Base-by-base conservation (phyloP, 208 protist species). In the Acanthamoeba culbertsoni region DNA sequence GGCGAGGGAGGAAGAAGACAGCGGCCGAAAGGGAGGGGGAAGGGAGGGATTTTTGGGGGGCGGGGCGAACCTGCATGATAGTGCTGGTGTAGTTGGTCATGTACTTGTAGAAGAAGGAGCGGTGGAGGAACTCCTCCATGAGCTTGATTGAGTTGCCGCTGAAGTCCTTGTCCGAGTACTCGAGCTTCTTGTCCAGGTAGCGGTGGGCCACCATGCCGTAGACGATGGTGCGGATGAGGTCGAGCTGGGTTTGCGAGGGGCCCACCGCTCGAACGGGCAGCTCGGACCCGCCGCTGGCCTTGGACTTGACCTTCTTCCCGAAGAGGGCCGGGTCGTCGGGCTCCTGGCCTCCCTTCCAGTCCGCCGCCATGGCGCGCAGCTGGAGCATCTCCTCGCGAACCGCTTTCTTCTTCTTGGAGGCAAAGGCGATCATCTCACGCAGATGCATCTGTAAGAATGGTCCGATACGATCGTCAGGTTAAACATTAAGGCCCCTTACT, bases 151-250 rank as follows among this genome's bases (percentile, higher is more conserved):
- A 89, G 7, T 33, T 42, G 37, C 14, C 33, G 6, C 18, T 55
- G 57, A 94, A 95, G 75, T 97, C 96, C 26, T 96, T 97, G 63
- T 94, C 79, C 20, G 91, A 93, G 33, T 75, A 93, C 46, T 93
- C 86, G 26, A 93, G 37, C 93, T 95, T 3, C 86, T 89, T 65
- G 86, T 86, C 16, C 12, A 71, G 16, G 16, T 42, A 33, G 14
- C 91, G 14, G 43, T 93, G 91, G n/a, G 84, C n/a, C 65, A 93
- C 18, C 18, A 96, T 42, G 26, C 42, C 45, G 6, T 84, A 94
- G 1, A 95, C 65, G 0, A 95, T 35, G n/a, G 79, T 95, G 7
- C 94, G 48, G 18, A 96, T 88, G 14, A 96, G 42, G 14, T 95
- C 88, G 23, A 96, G 42, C 75, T 96, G 63, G 20, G 94, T 96